Evolutionary conservation across 2,329 filamentous ascomycete genomes (phyloP), one percentile per base, ranked within the genome.

Genomic region (Cordyceps fumosorosea): DNA sequence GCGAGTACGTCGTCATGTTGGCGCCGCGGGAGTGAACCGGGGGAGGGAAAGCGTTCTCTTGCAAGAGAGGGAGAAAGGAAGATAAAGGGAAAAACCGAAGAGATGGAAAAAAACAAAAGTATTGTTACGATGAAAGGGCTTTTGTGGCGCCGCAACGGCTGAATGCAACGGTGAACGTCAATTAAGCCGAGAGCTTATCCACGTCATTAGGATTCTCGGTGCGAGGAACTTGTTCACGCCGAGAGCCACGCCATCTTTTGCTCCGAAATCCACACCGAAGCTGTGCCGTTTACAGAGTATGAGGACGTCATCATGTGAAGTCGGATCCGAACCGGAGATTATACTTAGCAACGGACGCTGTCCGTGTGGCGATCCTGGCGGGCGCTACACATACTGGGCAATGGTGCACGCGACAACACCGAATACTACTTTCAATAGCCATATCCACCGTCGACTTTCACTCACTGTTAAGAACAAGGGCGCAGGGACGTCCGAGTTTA

Each of bases 1-100:
- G 92, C 69, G 95, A 99, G 76, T 99, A 98, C 74, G 91, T 99
- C n/a, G 75, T 98, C 64, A 95, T 98, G 90, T 81, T 97, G 63
- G 81, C 84, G 42, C 81, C 82, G 3, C 76, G 75, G 56, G 73
- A 77, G 52, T 82, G 66, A 51, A 29, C 8, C 8, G 5, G 29
- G 29, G 34, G 32, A 34, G 34, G 12, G 34, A 12, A 59, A n/a
- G n/a, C n/a, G n/a, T 16, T 10, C 34, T 12, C 8, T 40, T 29
- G 34, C 57, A 44, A 34, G 37, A 10, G 12, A 45, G 44, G 48
- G n/a, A 32, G 29, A 40, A 45, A 26, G 11, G 8, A 7, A 7
- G 29, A 5, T 8, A 6, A 14, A 53, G 8, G 37, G 16, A 16
- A 11, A 24, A 47, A 47, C n/a, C n/a, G n/a, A n/a, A n/a, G n/a